Evolutionary conservation across 2,329 filamentous ascomycete species (phyloP), one percentile per base, ranked within the genome.

Genomic region (Sporothrix mexicana): DNA sequence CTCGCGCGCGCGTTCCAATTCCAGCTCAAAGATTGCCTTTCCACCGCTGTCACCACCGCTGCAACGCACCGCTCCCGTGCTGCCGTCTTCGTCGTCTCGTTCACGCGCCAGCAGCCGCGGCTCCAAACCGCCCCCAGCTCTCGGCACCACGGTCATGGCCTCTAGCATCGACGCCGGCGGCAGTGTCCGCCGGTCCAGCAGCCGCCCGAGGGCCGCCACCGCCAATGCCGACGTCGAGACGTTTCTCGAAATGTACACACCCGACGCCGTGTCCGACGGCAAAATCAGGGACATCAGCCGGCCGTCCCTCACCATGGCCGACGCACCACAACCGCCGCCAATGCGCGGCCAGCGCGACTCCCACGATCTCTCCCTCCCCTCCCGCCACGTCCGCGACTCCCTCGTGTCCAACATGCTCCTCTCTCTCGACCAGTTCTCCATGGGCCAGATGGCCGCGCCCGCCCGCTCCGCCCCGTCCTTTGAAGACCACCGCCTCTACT

Each of bases 321-420:
- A 74, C n/a, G 74, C 80, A 41, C 71, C 15, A 6, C 53, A 30
- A 20, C 68, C 68, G 7, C 68, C 53, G 13, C 71, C 75, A 41
- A 77, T 73, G 74, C 75, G 79, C 75, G 75, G 78, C 77, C 79
- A 80, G 71, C 84, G 87, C 76, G 91, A 95, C 82, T 94, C 92
- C 67, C 95, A 98, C 85, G 95, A 97, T 81, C 87, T 98, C 75
- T 95, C 93, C 73, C 86, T 97, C 78, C 91, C 91, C 69, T 89
- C 92, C 67, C 87, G 91, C 74, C 89, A 93, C 80, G 90, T 93
- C 75, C 90, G 95, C 77, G 93, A 97, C 79, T 98, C 95, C 49
- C 90, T 99, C 77, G 94, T 99, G 74, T 92, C 96, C 82, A 97
- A 98, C 81, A 96, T 99, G 92, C 90, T 98, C 74, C 86, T 96